Conservation (phyloP, 129 eudicot species). For the Logfia minima region DNA sequence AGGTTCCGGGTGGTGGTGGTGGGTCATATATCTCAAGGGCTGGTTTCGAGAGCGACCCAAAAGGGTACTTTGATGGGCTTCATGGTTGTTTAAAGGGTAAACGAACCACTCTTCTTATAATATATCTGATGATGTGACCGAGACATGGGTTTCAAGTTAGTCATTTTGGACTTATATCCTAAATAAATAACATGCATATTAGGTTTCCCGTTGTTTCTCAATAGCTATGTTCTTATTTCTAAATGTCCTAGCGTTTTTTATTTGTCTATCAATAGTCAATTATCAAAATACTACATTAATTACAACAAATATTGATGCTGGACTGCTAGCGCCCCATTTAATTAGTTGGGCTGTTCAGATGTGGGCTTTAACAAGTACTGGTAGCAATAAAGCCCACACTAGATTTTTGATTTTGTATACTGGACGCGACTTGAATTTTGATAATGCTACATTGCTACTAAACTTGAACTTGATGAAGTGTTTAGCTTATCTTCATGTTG, state of each 20-base stretch:
- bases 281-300: not conserved
- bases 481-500: no score
- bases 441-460: no score
- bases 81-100: constrained; percentile 3
- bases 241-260: no score
- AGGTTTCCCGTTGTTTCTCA: no score
- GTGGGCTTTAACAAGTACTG: not conserved
- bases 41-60: constrained; percentile 20
- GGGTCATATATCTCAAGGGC: constrained; percentile 25
- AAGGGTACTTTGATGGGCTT: constrained; percentile 12
- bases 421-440: no score
- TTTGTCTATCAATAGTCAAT: no score
- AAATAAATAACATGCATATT: no score
- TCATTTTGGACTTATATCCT: no score
- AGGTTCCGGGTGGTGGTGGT: constrained; percentile 29
- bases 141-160: not conserved
- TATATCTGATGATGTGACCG: not conserved
- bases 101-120: not conserved
- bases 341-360: not conserved
- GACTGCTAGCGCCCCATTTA: not conserved
- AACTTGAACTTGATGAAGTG: no score
- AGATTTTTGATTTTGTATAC: no score
- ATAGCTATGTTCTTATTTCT: no score
- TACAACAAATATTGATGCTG: not conserved
- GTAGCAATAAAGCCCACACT: not conserved